Conservation (phyloP, 2,329 filamentous ascomycete species). For the Fusarium sterilihyphosum region DNA sequence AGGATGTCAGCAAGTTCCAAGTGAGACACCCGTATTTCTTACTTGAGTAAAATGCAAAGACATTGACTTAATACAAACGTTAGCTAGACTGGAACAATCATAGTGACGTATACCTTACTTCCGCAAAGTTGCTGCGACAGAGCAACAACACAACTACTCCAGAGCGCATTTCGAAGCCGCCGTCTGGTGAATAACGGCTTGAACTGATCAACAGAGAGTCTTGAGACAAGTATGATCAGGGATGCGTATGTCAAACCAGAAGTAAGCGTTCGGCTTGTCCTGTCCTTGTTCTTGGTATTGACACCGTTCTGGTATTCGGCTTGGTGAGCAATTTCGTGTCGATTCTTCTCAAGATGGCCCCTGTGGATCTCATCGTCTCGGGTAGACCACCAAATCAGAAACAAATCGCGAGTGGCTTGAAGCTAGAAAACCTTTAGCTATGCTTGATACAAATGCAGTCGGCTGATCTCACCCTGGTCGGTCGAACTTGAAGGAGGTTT, state of each 20-base stretch:
- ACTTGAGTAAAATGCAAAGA: slow-evolving; percentile 58
- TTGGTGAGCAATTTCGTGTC: not conserved
- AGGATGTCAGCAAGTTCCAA: not conserved
- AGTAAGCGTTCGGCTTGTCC: not conserved
- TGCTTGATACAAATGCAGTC: fast-evolving
- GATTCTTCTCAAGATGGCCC: not conserved
- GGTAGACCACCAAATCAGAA: slow-evolving; percentile 45
- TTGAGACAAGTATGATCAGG: slow-evolving; percentile 3
- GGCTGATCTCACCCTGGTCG: slow-evolving; percentile 32
- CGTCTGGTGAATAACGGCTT: slow-evolving; percentile 17
- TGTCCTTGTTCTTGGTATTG: too few species aligned
- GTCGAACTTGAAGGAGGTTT: slow-evolving; percentile 47
- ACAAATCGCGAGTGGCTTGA: slow-evolving; percentile 51
- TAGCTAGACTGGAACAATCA: not conserved
- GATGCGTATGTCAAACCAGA: slow-evolving; percentile 28
- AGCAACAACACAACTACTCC: slow-evolving; percentile 42
- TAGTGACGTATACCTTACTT: not conserved
- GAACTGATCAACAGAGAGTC: slow-evolving; percentile 32
- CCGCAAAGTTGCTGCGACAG: slow-evolving; percentile 46
- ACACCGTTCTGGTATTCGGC: not conserved
- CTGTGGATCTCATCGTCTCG: not conserved
- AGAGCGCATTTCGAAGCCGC: slow-evolving; percentile 33
- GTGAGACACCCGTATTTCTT: not conserved
- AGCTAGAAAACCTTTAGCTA: slow-evolving; percentile 38
- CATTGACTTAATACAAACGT: slow-evolving; percentile 16